A percentile compares a stretch with the other conserved stretches of the same genome.
phyloP scores from a whole-genome alignment of 1,139 yeast genomes.

The Saccharomyces hybrid region DNA sequence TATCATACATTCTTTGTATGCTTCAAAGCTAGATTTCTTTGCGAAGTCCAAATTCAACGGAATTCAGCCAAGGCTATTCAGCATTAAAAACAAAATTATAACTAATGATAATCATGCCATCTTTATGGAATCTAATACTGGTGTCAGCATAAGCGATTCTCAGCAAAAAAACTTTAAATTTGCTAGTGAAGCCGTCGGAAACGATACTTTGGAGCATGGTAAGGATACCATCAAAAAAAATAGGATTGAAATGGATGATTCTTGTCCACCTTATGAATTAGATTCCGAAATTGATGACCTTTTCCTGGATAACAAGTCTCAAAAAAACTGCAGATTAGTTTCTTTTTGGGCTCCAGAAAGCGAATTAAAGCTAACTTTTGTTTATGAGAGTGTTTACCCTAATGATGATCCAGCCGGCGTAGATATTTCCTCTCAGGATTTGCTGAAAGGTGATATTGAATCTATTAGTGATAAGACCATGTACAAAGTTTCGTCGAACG shows the following conservation, averaged over 20 bases:
- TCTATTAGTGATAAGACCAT: conserved; percentile 75
- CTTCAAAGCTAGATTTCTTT: conserved; percentile 87
- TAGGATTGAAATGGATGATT: not conserved
- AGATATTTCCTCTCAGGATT: conserved; percentile 28
- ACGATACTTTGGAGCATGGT: conserved; percentile 1
- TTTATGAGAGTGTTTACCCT: conserved; percentile 65
- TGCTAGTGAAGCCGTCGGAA: not conserved
- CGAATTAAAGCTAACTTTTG: conserved; percentile 72
- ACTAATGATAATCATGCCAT: conserved; percentile 76
- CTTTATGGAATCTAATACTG: conserved; percentile 59
- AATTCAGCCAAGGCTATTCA: conserved; percentile 22
- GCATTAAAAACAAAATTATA: conserved; percentile 25
- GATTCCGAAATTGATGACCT: conserved; percentile 72
- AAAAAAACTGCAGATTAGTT: conserved; percentile 61
- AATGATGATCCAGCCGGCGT: conserved; percentile 33
- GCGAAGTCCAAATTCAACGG: conserved; percentile 41
- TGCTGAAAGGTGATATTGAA: conserved; percentile 40
- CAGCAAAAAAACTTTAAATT: not conserved
- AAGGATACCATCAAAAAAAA: not conserved
- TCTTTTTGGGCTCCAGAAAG: conserved; percentile 66
- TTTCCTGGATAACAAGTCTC: conserved; percentile 47
- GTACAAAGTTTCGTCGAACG: conserved; percentile 66
- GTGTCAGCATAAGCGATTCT: conserved; percentile 1
- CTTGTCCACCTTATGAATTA: conserved; percentile 35
- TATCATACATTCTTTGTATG: conserved; percentile 73